Percentiles rank a stretch among this genome's conserved stretches.
phyloP scores from a whole-genome alignment of 2,329 filamentous ascomycete genomes.

The Pseudopithomyces maydicus region DNA sequence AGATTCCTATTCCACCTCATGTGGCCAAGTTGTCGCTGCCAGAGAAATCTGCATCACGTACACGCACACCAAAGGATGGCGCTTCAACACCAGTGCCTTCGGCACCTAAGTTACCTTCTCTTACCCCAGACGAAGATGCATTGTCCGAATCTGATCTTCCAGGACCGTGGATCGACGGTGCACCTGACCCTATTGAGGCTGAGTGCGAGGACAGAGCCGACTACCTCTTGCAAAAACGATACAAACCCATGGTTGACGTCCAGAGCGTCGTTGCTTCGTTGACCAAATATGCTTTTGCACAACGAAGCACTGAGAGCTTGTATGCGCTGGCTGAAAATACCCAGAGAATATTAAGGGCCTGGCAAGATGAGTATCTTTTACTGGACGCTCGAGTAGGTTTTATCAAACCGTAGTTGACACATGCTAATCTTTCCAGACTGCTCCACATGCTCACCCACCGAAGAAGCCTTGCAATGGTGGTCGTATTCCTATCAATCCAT shows the following conservation, averaged over 20 bases:
- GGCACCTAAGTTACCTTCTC: conserved; percentile 29
- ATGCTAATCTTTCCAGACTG: conserved; percentile 48
- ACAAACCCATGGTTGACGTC: conserved; percentile 49
- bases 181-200: conserved; percentile 29
- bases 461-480: conserved; percentile 58
- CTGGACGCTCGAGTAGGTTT: conserved; percentile 52
- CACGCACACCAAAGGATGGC: conserved; percentile 33
- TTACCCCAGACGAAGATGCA: conserved; percentile 40
- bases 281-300: conserved; percentile 48
- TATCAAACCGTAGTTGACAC: background rate
- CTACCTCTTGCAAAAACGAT: conserved; percentile 47
- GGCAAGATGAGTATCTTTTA: conserved; percentile 64
- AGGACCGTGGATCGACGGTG: conserved; percentile 39
- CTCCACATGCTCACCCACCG: conserved; percentile 55
- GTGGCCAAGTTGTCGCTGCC: conserved; percentile 29
- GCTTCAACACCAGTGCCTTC: conserved; percentile 30
- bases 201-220: conserved; percentile 49
- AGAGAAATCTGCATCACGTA: conserved; percentile 28
- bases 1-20: conserved; percentile 6
- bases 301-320: conserved; percentile 57
- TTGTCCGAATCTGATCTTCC: conserved; percentile 45
- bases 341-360: conserved; percentile 56
- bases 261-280: conserved; percentile 50
- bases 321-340: conserved; percentile 62
- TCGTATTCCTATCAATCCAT: conserved; percentile 50